phyloP scores from a whole-genome alignment of 257 asterid species.

The Salvia splendens region DNA sequence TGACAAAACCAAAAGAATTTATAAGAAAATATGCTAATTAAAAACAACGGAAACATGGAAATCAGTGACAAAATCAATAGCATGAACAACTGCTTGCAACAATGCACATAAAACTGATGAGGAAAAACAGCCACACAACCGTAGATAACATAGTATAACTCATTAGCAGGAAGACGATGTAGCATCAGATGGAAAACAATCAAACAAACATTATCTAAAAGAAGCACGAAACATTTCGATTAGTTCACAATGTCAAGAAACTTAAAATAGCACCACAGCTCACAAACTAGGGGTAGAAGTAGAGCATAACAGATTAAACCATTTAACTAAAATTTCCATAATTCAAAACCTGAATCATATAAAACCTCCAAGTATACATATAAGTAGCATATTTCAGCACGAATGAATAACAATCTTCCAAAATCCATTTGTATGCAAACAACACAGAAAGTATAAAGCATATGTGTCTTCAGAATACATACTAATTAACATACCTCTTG shows the following conservation, averaged over 20 bases:
- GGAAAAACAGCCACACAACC: background rate
- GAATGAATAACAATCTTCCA: background rate
- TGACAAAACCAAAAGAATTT: slow-evolving; percentile 23
- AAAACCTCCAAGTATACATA: background rate
- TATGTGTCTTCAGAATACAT: background rate
- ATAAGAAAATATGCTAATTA: too few relatives aligned
- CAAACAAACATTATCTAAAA: background rate
- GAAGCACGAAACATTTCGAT: background rate
- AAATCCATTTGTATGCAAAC: background rate
- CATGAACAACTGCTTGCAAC: slow-evolving; percentile 18
- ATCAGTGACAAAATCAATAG: slow-evolving; percentile 23
- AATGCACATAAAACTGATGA: background rate
- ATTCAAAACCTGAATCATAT: background rate
- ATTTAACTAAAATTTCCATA: slow-evolving; percentile 19
- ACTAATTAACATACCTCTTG: slow-evolving; percentile 55
- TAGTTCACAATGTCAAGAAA: background rate
- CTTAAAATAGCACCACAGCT: background rate
- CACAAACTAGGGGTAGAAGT: slow-evolving; percentile 6
- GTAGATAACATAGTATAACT: background rate
- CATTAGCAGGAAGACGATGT: background rate
- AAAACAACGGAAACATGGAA: too few relatives aligned
- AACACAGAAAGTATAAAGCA: background rate
- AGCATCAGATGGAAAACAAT: background rate
- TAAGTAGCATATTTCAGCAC: background rate
- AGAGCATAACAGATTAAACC: background rate